Evolutionary conservation across 2,329 filamentous ascomycete species (phyloP).

Genomic region (Biscogniauxia sp.): DNA sequence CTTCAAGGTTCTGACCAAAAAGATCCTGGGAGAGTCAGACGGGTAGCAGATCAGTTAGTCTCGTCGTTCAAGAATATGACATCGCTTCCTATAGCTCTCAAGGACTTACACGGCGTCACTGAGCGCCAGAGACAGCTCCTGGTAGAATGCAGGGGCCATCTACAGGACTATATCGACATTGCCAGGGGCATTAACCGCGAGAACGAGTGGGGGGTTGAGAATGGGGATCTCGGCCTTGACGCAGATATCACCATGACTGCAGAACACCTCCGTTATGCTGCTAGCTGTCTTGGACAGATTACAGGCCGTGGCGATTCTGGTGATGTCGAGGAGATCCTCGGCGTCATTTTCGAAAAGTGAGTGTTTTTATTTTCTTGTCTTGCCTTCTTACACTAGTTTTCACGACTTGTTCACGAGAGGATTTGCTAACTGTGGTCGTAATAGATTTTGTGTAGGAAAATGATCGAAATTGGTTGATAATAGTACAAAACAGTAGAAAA

Average conservation of each 20-base stretch:
- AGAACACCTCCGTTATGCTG: constrained; percentile 80
- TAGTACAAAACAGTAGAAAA: constrained; percentile 1
- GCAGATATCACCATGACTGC: constrained; percentile 87
- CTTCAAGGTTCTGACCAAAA: constrained; percentile 28
- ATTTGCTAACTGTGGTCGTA: constrained; percentile 14
- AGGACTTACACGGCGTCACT: constrained; percentile 85
- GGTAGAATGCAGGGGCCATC: constrained; percentile 65
- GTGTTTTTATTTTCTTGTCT: constrained; percentile 34
- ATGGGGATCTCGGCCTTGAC: constrained; percentile 40
- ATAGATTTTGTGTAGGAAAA: constrained; percentile 57
- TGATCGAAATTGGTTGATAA: constrained; percentile 31
- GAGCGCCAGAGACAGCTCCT: constrained; percentile 85
- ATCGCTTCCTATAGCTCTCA: constrained; percentile 65
- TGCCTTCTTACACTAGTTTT: no score
- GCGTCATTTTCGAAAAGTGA: constrained; percentile 97
- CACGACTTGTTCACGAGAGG: not conserved
- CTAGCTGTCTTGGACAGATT: constrained; percentile 77
- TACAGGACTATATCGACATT: constrained; percentile 70
- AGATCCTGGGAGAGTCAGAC: constrained; percentile 65
- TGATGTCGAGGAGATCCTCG: constrained; percentile 92
- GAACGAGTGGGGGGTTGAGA: constrained; percentile 17
- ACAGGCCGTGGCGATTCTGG: constrained; percentile 82
- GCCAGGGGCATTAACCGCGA: constrained; percentile 36
- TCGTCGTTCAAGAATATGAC: constrained; percentile 70
- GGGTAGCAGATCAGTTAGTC: constrained; percentile 67